Evolutionary conservation across 257 asterid species (phyloP).

Genomic region (Plantago major): DNA sequence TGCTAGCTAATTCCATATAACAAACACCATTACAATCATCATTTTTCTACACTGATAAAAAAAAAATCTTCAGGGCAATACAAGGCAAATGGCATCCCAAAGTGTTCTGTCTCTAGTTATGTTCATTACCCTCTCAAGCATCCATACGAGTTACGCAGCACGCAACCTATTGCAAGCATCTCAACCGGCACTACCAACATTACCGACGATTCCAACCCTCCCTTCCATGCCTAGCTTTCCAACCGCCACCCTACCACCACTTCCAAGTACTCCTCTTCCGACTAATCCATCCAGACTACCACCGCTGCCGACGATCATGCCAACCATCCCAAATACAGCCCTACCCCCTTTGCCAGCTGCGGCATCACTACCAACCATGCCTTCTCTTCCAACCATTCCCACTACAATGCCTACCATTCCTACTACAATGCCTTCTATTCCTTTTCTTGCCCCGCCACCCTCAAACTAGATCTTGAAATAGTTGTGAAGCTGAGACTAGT

Average conservation of each 20-base stretch:
- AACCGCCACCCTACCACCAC: conserved; percentile 11
- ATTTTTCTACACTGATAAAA: no score
- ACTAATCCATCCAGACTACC: conserved; percentile 15
- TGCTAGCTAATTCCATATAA: no score
- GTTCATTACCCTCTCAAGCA: conserved; percentile 13
- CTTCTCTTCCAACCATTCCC: conserved; percentile 2
- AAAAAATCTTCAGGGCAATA: no score
- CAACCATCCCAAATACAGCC: conserved; percentile 10
- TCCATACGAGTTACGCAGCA: conserved; percentile 8
- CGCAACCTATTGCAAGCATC: conserved; percentile 20
- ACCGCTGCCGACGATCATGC: no score
- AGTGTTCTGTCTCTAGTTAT: not conserved
- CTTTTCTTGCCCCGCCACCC: not conserved
- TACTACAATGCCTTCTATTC: not conserved
- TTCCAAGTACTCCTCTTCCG: conserved; percentile 18
- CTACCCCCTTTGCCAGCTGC: conserved; percentile 16
- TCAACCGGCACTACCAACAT: conserved; percentile 4
- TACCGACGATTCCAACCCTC: conserved; percentile 15
- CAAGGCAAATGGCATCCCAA: no score
- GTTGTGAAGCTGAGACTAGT: no score
- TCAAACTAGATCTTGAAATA: not conserved
- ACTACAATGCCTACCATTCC: not conserved
- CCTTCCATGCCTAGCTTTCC: conserved; percentile 20
- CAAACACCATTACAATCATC: no score
- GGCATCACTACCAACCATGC: conserved; percentile 7